Evolutionary conservation across 345 rosid species (phyloP).

Genomic region (Kernera saxatilis): DNA sequence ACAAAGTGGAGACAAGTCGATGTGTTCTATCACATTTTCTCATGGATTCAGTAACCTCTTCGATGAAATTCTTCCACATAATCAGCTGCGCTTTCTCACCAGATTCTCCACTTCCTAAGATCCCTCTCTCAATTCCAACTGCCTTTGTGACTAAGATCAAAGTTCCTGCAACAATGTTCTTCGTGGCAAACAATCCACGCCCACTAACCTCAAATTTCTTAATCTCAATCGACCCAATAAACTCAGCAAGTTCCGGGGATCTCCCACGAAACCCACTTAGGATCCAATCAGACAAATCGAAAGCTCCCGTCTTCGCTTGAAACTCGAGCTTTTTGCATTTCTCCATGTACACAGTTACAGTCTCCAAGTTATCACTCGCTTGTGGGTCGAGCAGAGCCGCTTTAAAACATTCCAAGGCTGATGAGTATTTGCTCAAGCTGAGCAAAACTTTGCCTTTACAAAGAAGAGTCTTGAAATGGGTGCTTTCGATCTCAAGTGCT

Average conservation of each 20-base stretch:
- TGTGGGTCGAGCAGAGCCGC: constrained; percentile 50
- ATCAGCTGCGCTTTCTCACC: constrained; percentile 56
- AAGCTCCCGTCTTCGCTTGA: constrained; percentile 69
- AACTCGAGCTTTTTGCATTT: constrained; percentile 69
- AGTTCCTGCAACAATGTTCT: constrained; percentile 58
- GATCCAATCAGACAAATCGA: constrained; percentile 85
- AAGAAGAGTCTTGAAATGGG: constrained; percentile 77
- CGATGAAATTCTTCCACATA: constrained; percentile 80
- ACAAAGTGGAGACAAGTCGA: constrained; percentile 40
- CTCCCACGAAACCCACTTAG: constrained; percentile 53
- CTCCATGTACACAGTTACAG: constrained; percentile 51
- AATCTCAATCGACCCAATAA: constrained; percentile 49
- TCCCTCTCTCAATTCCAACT: constrained; percentile 71
- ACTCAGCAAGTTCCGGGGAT: constrained; percentile 72
- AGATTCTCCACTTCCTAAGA: constrained; percentile 46
- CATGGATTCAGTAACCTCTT: constrained; percentile 43
- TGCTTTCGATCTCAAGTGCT: constrained; percentile 50
- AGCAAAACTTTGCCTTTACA: constrained; percentile 81
- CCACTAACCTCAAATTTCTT: constrained; percentile 65
- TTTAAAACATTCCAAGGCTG: constrained; percentile 68
- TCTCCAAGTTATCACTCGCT: constrained; percentile 45
- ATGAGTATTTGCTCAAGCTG: constrained; percentile 48
- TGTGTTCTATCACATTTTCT: constrained; percentile 42
- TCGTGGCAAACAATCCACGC: constrained; percentile 71
- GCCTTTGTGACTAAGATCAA: constrained; percentile 64